A percentile compares a stretch with the other conserved stretches of the same genome.
Conservation (phyloP, 164 flowering plant species). For the Stephania yunnanensis region DNA sequence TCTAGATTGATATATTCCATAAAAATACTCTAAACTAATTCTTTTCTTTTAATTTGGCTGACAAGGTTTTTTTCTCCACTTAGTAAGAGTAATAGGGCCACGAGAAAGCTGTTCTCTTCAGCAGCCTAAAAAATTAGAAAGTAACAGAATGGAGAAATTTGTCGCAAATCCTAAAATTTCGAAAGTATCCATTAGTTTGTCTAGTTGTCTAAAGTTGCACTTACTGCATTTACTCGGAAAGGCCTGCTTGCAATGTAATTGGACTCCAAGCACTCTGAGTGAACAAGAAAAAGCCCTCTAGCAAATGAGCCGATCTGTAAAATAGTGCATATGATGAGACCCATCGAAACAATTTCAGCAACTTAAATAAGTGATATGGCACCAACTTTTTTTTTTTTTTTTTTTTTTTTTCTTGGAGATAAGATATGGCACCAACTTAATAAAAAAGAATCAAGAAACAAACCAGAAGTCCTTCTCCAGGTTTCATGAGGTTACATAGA, state of each 20-base stretch:
- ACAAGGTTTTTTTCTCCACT: neutral
- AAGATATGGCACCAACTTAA: neutral
- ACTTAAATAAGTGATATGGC: neutral
- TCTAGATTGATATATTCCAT: neutral
- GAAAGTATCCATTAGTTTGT: neutral
- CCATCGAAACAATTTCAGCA: neutral
- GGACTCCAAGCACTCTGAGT: constrained; percentile 89
- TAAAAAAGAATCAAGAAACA: constrained; percentile 15
- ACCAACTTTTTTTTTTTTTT: too few species aligned
- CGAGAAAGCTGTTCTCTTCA: neutral
- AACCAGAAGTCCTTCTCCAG: constrained; percentile 97
- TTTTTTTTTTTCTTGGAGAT: too few species aligned
- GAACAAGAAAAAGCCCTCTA: constrained; percentile 88
- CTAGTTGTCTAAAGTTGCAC: constrained; percentile 22
- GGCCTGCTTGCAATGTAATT: constrained; percentile 93
- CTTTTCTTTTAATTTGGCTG: too few species aligned
- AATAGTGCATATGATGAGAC: constrained; percentile 2
- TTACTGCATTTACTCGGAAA: constrained; percentile 89
- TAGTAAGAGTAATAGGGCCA: neutral
- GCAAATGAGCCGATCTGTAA: constrained; percentile 85
- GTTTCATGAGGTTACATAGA: constrained; percentile 85
- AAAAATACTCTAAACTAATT: too few species aligned
- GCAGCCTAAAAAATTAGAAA: neutral
- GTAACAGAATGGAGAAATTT: too few species aligned
- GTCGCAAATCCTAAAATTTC: neutral